A percentile compares a stretch with the other conserved stretches of the same genome.
Conservation (phyloP, 2,329 filamentous ascomycete genomes). For the Cercospora sp. region DNA sequence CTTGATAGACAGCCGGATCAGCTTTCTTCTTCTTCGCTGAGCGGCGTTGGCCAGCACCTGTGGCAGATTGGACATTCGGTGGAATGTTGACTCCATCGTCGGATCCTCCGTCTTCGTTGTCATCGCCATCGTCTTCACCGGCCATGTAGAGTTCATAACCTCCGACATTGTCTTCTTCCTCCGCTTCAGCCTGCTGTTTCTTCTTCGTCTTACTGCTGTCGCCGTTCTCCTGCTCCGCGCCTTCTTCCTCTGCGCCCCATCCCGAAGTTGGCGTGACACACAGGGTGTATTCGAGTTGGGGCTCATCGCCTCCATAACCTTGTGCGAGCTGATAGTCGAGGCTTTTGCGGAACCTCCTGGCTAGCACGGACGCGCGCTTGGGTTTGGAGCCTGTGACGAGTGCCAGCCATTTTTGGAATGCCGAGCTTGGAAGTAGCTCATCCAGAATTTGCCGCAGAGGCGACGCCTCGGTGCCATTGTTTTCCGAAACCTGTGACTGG, state of each 20-base stretch:
- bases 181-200: constrained; percentile 44
- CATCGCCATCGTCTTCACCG: constrained; percentile 69
- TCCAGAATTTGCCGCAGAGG: constrained; percentile 76
- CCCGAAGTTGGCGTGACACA: constrained; percentile 81
- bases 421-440: constrained; percentile 75
- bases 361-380: constrained; percentile 73
- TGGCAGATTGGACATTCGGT: constrained; percentile 39
- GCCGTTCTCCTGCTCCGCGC: constrained; percentile 48
- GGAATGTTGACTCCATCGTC: constrained; percentile 44
- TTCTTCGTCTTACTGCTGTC: constrained; percentile 37
- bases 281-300: constrained; percentile 83
- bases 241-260: constrained; percentile 72
- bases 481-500: constrained; percentile 29
- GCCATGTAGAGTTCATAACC: constrained; percentile 94
- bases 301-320: constrained; percentile 69
- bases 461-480: constrained; percentile 42
- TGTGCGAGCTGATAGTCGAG: constrained; percentile 92
- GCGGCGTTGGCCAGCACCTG: constrained; percentile 51
- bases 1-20: constrained; percentile 86
- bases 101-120: constrained; percentile 44
- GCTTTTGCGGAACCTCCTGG: constrained; percentile 81
- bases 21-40: constrained; percentile 42
- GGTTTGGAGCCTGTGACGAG: constrained; percentile 76
- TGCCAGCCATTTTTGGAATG: constrained; percentile 88
- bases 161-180: constrained; percentile 62